Percentiles rank a stretch among this genome's conserved stretches.
These are phyloP conservation scores for Chrysoporthe austroafricana DNA, from an alignment of 2,329 filamentous ascomycete species.

Conservation along the genomic window DNA sequence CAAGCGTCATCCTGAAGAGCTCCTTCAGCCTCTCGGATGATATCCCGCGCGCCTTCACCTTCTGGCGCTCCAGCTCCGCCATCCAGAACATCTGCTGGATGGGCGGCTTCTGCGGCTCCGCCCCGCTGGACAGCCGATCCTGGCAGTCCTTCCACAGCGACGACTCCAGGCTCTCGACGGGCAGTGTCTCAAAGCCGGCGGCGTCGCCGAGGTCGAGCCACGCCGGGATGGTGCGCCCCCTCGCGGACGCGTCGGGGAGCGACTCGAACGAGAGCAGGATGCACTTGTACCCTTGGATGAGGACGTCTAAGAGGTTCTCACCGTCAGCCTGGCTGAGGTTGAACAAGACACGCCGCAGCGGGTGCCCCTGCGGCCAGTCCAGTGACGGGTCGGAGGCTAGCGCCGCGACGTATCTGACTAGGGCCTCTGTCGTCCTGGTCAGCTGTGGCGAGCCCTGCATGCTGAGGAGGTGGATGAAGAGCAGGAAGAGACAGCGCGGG, in stretches of 20 bases:
- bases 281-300: slow-evolving; percentile 22
- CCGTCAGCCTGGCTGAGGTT: slow-evolving; percentile 18
- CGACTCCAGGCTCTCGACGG: slow-evolving; percentile 16
- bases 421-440: slow-evolving; percentile 14
- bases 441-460: slow-evolving; percentile 14
- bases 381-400: slow-evolving; percentile 16
- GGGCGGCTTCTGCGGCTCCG: not conserved
- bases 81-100: slow-evolving; percentile 21
- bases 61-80: slow-evolving; percentile 27
- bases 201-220: slow-evolving; percentile 28
- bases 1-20: slow-evolving; percentile 14
- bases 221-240: slow-evolving; percentile 18
- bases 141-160: slow-evolving; percentile 21
- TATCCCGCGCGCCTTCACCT: slow-evolving; percentile 15
- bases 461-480: slow-evolving; percentile 24
- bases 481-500: slow-evolving; percentile 24
- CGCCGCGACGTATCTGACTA: slow-evolving; percentile 22
- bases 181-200: slow-evolving; percentile 21
- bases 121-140: not conserved
- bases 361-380: slow-evolving; percentile 23
- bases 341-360: slow-evolving; percentile 22
- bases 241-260: not conserved
- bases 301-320: slow-evolving; percentile 21
- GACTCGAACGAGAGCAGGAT: slow-evolving; percentile 24
- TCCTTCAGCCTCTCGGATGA: slow-evolving; percentile 13